Conservation (phyloP, 192 early-diverging fungal species). For the Rhizoclosmatium sp. region DNA sequence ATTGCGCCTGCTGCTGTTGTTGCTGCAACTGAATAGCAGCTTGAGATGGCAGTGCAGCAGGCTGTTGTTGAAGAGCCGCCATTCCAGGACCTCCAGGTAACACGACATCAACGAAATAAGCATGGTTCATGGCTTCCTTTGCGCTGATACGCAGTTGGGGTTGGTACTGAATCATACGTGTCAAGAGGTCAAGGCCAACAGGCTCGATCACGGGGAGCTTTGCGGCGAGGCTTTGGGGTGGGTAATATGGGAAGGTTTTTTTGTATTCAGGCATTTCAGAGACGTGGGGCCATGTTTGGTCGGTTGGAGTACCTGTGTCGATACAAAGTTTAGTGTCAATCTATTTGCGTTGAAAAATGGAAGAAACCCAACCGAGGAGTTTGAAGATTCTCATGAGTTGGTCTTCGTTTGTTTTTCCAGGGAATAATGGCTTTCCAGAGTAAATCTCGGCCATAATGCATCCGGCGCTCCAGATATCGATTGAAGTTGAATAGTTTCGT, state of each 20-base stretch:
- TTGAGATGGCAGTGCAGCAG: neutral
- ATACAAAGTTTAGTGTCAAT: neutral
- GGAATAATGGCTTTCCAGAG: slow-evolving; percentile 90
- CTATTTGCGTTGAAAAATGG: slow-evolving; percentile 64
- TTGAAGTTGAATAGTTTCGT: slow-evolving; percentile 91
- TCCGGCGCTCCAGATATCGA: slow-evolving; percentile 98
- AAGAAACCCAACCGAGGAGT: slow-evolving; percentile 60
- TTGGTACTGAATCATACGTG: slow-evolving; percentile 76
- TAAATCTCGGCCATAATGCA: slow-evolving; percentile 94
- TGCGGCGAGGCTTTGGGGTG: slow-evolving; percentile 71
- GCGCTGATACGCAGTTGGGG: slow-evolving; percentile 83
- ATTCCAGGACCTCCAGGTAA: neutral
- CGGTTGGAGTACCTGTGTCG: slow-evolving; percentile 59
- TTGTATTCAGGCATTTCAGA: slow-evolving; percentile 90
- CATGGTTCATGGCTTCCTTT: slow-evolving; percentile 71
- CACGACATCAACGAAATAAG: slow-evolving; percentile 70
- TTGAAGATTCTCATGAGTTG: slow-evolving; percentile 94
- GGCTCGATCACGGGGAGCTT: slow-evolving; percentile 84
- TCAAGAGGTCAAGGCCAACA: slow-evolving; percentile 76
- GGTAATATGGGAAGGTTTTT: slow-evolving; percentile 75
- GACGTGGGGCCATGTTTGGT: slow-evolving; percentile 84
- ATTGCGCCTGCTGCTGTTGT: slow-evolving; percentile 29
- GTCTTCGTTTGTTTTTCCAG: slow-evolving; percentile 89
- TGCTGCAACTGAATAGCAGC: slow-evolving; percentile 7
- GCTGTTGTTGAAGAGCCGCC: neutral